Conservation (phyloP, 2,329 filamentous ascomycete genomes). For the Fusarium pilosicola region DNA sequence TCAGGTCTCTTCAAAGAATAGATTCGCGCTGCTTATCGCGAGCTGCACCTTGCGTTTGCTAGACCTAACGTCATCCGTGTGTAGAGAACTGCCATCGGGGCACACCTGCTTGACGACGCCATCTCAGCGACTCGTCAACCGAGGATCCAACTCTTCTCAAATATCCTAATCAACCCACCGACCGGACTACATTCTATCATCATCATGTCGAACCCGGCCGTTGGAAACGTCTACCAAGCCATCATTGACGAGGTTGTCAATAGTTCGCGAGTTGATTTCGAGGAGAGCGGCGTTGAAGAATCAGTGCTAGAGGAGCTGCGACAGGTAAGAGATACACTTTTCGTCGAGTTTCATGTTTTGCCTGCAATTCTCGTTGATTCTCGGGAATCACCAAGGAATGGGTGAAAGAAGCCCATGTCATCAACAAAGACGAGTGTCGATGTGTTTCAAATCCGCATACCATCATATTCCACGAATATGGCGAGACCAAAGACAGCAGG, state of each 20-base stretch:
- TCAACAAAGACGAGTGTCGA: slow-evolving; percentile 25
- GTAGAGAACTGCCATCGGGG: not conserved
- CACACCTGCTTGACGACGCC: slow-evolving; percentile 10
- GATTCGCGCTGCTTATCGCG: not conserved
- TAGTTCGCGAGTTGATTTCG: slow-evolving; percentile 92
- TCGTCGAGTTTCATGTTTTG: slow-evolving; percentile 5
- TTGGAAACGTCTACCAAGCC: slow-evolving; percentile 82
- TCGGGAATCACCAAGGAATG: slow-evolving; percentile 2
- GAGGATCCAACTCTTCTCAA: not conserved
- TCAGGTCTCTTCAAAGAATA: not conserved
- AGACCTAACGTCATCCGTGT: not conserved
- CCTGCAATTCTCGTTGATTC: slow-evolving; percentile 1
- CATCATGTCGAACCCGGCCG: slow-evolving; percentile 67
- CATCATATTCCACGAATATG: not conserved
- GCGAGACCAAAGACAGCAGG: not conserved
- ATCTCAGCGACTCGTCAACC: slow-evolving; percentile 1
- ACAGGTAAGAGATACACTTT: slow-evolving; percentile 70
- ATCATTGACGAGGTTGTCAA: slow-evolving; percentile 89
- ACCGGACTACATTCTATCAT: slow-evolving; percentile 9
- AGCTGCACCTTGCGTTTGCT: not conserved
- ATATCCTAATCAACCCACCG: not conserved
- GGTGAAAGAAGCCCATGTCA: slow-evolving; percentile 45
- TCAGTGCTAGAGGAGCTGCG: slow-evolving; percentile 86
- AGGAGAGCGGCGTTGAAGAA: slow-evolving; percentile 93
- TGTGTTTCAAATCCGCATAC: not conserved